Evolutionary conservation across 2,329 filamentous ascomycete genomes (phyloP).

Genomic region (Phialophora verrucosa): DNA sequence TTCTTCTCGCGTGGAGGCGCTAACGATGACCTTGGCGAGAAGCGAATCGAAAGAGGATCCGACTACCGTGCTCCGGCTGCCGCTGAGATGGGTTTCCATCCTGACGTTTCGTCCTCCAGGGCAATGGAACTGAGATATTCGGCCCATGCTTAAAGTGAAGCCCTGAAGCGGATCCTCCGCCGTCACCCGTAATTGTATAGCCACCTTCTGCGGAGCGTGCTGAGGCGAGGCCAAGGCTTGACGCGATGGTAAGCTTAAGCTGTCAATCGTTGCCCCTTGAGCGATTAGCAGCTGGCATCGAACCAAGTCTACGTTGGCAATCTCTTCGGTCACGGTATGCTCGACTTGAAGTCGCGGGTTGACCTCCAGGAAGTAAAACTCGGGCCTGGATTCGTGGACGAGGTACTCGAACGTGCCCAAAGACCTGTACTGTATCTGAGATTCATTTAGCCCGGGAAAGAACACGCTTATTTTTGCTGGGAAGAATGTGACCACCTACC

Average conservation of each 20-base stretch:
- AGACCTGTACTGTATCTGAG: constrained; percentile 53
- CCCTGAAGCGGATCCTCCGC: constrained; percentile 51
- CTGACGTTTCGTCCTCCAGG: constrained; percentile 42
- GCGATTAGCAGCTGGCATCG: constrained; percentile 47
- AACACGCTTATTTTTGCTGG: no score
- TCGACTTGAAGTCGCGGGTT: constrained; percentile 59
- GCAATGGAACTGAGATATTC: constrained; percentile 32
- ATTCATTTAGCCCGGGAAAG: no score
- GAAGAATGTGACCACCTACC: no score
- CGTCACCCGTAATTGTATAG: constrained; percentile 54
- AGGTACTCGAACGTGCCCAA: constrained; percentile 70
- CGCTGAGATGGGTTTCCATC: constrained; percentile 48
- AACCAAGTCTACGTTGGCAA: constrained; percentile 50
- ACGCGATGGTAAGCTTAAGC: constrained; percentile 26
- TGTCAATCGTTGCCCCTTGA: constrained; percentile 42
- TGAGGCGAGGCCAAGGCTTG: constrained; percentile 27
- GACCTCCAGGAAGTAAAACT: constrained; percentile 57
- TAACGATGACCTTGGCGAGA: constrained; percentile 56
- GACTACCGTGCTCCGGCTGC: constrained; percentile 46
- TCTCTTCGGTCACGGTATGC: constrained; percentile 53
- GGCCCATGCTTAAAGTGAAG: constrained; percentile 48
- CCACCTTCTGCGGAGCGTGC: constrained; percentile 45
- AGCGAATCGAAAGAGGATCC: constrained; percentile 57
- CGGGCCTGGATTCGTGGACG: constrained; percentile 50
- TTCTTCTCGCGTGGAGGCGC: constrained; percentile 47